These are phyloP conservation scores for Rhizopus stolonifer DNA, from an alignment of 371 early-diverging fungal species.

Conservation along the genomic window DNA sequence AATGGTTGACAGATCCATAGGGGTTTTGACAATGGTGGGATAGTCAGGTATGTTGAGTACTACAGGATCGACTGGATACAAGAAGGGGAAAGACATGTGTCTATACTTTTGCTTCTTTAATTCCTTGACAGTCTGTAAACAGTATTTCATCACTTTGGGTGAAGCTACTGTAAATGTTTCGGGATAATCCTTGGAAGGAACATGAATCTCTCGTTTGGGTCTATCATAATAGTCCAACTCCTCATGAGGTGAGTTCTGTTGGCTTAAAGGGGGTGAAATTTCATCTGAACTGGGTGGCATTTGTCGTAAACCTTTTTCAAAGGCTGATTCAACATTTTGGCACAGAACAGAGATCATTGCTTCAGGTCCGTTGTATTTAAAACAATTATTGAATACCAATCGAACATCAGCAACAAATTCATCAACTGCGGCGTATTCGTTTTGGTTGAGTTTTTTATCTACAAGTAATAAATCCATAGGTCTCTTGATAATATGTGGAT, in stretches of 20 bases:
- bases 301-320: slow-evolving; percentile 67
- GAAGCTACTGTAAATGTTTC: slow-evolving; percentile 46
- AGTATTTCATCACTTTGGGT: slow-evolving; percentile 63
- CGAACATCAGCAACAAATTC: slow-evolving; percentile 79
- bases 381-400: slow-evolving; percentile 85
- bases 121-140: slow-evolving; percentile 70
- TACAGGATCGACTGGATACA: slow-evolving; percentile 93
- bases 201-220: slow-evolving; percentile 75
- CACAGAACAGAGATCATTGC: slow-evolving; percentile 78
- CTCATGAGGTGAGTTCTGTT: slow-evolving; percentile 4
- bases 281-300: slow-evolving; percentile 51
- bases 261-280: slow-evolving; percentile 11
- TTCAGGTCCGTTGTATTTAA: slow-evolving; percentile 83
- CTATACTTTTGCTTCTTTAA: slow-evolving; percentile 72
- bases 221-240: slow-evolving; percentile 42
- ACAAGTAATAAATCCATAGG: slow-evolving; percentile 98
- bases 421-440: slow-evolving; percentile 62
- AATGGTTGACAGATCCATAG: slow-evolving; percentile 98
- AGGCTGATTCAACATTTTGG: slow-evolving; percentile 70
- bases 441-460: slow-evolving; percentile 75
- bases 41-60: slow-evolving; percentile 94
- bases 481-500: slow-evolving; percentile 84
- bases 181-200: slow-evolving; percentile 63
- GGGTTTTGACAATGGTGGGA: slow-evolving; percentile 87
- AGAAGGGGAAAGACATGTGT: slow-evolving; percentile 74